Evolutionary conservation across 768 basidiomycete species (phyloP).

Genomic region (Phaeotremella fagi): DNA sequence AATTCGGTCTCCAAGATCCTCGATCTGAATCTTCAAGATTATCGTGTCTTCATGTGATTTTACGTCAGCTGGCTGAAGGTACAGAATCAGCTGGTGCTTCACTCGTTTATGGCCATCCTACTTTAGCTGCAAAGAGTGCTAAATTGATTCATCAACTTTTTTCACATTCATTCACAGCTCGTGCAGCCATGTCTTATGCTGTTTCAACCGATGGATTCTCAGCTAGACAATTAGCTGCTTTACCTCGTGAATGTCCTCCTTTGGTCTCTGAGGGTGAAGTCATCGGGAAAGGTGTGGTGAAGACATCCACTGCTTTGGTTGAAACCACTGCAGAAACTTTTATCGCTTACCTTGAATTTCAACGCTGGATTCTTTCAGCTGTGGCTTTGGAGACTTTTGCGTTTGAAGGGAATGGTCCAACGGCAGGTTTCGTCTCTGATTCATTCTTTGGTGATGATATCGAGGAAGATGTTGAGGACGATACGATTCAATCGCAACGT

Average conservation of each 20-base stretch:
- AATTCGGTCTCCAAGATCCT: constrained; percentile 54
- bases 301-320: constrained; percentile 6
- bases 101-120: constrained; percentile 55
- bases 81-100: constrained; percentile 47
- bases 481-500: constrained; percentile 58
- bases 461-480: constrained; percentile 54
- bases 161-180: constrained; percentile 75
- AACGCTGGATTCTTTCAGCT: constrained; percentile 78
- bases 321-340: constrained; percentile 52
- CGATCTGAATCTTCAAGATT: constrained; percentile 29
- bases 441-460: constrained; percentile 66
- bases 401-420: constrained; percentile 66
- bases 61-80: constrained; percentile 70
- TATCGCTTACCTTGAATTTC: constrained; percentile 70
- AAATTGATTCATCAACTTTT: constrained; percentile 78
- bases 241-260: constrained; percentile 26
- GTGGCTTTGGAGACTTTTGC: constrained; percentile 84
- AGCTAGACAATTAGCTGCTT: constrained; percentile 65
- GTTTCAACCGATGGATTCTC: constrained; percentile 86
- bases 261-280: background rate
- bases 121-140: constrained; percentile 79
- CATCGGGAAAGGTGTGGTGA: constrained; percentile 11
- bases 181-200: constrained; percentile 75
- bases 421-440: constrained; percentile 66
- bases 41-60: constrained; percentile 73